Evolutionary conservation across 129 eudicot genomes (phyloP).

Genomic region (Lactuca saligna): DNA sequence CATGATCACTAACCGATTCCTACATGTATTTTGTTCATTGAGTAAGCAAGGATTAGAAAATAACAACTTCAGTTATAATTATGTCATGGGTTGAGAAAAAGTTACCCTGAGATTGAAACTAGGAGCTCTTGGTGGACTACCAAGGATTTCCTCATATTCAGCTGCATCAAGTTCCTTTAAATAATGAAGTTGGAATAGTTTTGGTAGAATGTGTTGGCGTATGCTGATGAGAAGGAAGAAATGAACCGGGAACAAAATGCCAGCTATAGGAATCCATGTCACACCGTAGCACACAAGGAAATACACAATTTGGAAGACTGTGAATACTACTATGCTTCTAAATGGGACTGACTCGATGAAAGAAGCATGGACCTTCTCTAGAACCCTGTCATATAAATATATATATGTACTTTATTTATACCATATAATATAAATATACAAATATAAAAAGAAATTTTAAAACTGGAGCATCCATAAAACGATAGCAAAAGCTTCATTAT

Average conservation of each 20-base stretch:
- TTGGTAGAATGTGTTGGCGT: slow-evolving; percentile 43
- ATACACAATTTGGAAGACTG: slow-evolving; percentile 45
- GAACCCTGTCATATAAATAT: slow-evolving; percentile 32
- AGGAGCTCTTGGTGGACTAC: slow-evolving; percentile 23
- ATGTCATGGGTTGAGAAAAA: neutral
- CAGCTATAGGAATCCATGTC: slow-evolving; percentile 60
- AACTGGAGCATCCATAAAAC: too few species aligned
- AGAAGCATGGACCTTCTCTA: slow-evolving; percentile 54
- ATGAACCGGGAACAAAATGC: slow-evolving; percentile 54
- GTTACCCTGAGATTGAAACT: slow-evolving; percentile 32
- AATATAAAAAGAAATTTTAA: too few species aligned
- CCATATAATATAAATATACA: too few species aligned
- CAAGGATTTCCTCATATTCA: slow-evolving; percentile 48
- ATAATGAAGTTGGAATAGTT: slow-evolving; percentile 39
- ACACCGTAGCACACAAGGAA: slow-evolving; percentile 46
- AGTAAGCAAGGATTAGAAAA: too few species aligned
- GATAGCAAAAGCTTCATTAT: too few species aligned
- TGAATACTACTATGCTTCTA: slow-evolving; percentile 40
- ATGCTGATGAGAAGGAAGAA: slow-evolving; percentile 46
- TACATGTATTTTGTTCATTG: too few species aligned
- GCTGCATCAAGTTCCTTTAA: slow-evolving; percentile 57
- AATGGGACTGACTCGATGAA: slow-evolving; percentile 54
- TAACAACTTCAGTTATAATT: too few species aligned
- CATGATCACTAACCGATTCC: slow-evolving; percentile 32
- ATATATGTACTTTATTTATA: too few species aligned